Conservation (phyloP, 352 stramenopile genomes). For the Aphanomyces stellatus region DNA sequence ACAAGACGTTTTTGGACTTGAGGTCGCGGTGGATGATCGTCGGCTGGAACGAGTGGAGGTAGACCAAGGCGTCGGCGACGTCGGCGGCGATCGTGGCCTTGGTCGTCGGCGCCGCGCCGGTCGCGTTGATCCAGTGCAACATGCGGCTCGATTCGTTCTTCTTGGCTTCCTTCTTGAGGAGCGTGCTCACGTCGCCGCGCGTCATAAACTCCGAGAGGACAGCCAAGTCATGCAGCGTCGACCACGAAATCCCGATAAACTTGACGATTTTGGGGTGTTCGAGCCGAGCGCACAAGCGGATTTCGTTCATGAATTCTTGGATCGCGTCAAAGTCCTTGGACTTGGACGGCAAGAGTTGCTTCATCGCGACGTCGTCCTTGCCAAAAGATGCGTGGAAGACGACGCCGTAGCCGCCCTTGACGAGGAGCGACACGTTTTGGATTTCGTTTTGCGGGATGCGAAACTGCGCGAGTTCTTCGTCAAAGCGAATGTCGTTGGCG, state of each 20-base stretch:
- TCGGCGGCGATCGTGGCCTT: conserved; percentile 14
- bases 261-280: conserved; percentile 61
- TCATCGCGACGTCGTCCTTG: conserved; percentile 30
- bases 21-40: conserved; percentile 20
- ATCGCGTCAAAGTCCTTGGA: conserved; percentile 19
- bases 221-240: conserved; percentile 36
- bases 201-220: conserved; percentile 58
- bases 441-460: conserved; percentile 29
- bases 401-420: conserved; percentile 30
- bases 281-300: conserved; percentile 35
- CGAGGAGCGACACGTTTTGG: conserved; percentile 23
- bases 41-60: conserved; percentile 18
- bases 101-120: not conserved
- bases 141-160: not conserved
- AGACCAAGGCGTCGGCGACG: conserved; percentile 6
- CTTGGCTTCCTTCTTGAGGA: conserved; percentile 34
- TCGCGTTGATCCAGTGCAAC: not conserved
- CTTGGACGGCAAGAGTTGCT: conserved; percentile 32
- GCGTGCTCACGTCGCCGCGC: conserved; percentile 38
- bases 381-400: conserved; percentile 28
- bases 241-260: conserved; percentile 57
- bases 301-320: conserved; percentile 28
- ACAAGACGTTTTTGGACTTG: conserved; percentile 19
- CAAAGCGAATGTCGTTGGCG: conserved; percentile 31
- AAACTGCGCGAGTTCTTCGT: conserved; percentile 30